Percentiles rank a stretch among this genome's conserved stretches.
Conservation (phyloP, 192 early-diverging fungal genomes). For the Coemansia sp. region DNA sequence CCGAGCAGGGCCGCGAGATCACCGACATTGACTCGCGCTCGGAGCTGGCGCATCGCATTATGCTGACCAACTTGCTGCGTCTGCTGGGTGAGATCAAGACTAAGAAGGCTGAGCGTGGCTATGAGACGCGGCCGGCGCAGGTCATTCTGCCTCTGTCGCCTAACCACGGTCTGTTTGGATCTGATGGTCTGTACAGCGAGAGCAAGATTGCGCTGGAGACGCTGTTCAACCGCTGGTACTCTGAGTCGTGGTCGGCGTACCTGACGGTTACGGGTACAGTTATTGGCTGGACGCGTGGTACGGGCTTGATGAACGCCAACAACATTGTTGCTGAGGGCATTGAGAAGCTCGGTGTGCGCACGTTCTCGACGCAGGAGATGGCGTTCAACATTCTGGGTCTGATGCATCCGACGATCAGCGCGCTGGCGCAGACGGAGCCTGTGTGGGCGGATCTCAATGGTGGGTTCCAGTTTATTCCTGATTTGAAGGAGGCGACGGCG, state of each 20-base stretch:
- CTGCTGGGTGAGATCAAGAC: slow-evolving; percentile 85
- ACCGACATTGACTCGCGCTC: slow-evolving; percentile 83
- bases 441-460: slow-evolving; percentile 95
- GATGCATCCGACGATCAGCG: slow-evolving; percentile 79
- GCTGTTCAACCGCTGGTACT: slow-evolving; percentile 88
- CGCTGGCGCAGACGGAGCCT: slow-evolving; percentile 73
- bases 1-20: slow-evolving; percentile 85
- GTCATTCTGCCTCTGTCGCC: slow-evolving; percentile 90
- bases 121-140: slow-evolving; percentile 87
- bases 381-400: slow-evolving; percentile 94
- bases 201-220: slow-evolving; percentile 94
- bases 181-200: slow-evolving; percentile 91
- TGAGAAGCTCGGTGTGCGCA: slow-evolving; percentile 87
- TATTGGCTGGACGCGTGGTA: slow-evolving; percentile 97
- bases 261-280: slow-evolving; percentile 88
- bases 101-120: slow-evolving; percentile 77
- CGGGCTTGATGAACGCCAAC: slow-evolving; percentile 91
- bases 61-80: slow-evolving; percentile 92
- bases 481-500: slow-evolving; percentile 65
- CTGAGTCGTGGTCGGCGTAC: slow-evolving; percentile 88
- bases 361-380: slow-evolving; percentile 94
- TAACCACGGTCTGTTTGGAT: slow-evolving; percentile 94
- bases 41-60: slow-evolving; percentile 91
- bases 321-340: slow-evolving; percentile 91
- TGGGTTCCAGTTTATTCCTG: slow-evolving; percentile 83